Conservation (phyloP, 2,329 filamentous ascomycete genomes). For the Calonectria ilicicola region DNA sequence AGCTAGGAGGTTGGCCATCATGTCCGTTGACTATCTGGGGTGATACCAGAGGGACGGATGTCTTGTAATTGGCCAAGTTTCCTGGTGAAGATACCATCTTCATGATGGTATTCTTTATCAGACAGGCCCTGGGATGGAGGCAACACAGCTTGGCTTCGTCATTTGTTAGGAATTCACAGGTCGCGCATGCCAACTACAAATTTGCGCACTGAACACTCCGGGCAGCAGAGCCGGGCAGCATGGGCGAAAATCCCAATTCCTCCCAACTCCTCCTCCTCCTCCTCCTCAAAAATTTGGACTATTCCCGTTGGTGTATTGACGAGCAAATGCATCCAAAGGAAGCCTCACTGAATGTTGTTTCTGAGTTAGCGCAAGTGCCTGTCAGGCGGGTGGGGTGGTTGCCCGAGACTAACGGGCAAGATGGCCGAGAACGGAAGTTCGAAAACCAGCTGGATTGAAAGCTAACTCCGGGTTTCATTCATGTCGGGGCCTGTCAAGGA, state of each 20-base stretch:
- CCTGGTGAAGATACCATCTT: neutral
- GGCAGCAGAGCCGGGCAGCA: neutral
- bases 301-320: neutral
- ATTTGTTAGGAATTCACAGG: neutral
- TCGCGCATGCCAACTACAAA: neutral
- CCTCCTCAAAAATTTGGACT: too few relatives aligned
- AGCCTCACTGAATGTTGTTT: neutral
- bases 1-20: slow-evolving; percentile 1
- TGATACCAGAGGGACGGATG: neutral
- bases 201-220: neutral
- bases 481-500: neutral
- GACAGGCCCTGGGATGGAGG: neutral
- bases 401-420: slow-evolving; percentile 13
- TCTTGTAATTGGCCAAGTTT: neutral
- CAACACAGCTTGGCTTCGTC: neutral
- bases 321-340: neutral
- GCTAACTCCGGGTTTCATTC: slow-evolving; percentile 3
- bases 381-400: neutral
- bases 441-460: neutral
- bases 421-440: slow-evolving; percentile 20
- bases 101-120: neutral
- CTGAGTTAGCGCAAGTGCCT: slow-evolving; percentile 6
- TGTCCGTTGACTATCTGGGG: slow-evolving; percentile 14
- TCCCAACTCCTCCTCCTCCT: neutral
- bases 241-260: neutral